Evolutionary conservation across 345 rosid genomes (phyloP).

Genomic region (Bruguiera parviflora): DNA sequence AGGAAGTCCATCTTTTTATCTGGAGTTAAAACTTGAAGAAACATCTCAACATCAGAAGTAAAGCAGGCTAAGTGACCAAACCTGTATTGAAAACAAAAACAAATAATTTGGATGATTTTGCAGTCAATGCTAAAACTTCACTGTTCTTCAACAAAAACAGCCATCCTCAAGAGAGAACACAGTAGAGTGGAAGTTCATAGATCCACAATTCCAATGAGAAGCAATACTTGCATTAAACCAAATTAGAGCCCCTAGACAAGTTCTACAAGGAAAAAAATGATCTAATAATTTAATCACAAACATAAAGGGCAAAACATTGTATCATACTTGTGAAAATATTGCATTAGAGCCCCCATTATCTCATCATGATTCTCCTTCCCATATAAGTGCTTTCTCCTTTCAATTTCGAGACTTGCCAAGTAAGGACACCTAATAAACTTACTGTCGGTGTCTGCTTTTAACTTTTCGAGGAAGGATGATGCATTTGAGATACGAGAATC

Average conservation of each 20-base stretch:
- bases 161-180: neutral
- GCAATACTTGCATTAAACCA: neutral
- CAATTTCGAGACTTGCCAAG: slow-evolving; percentile 81
- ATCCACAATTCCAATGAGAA: neutral
- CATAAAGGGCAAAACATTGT: neutral
- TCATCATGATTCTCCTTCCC: slow-evolving; percentile 61
- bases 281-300: neutral
- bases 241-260: neutral
- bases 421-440: slow-evolving; percentile 59
- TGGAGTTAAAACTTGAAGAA: slow-evolving; percentile 61
- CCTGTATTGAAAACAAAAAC: slow-evolving; percentile 41
- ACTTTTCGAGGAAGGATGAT: slow-evolving; percentile 56
- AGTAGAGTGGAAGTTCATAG: neutral
- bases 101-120: slow-evolving; percentile 3
- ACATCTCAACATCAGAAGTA: slow-evolving; percentile 71
- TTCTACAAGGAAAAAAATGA: neutral
- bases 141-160: neutral
- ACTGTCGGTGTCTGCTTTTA: slow-evolving; percentile 47
- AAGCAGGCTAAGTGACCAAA: slow-evolving; percentile 94
- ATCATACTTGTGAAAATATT: slow-evolving; percentile 64
- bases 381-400: slow-evolving; percentile 64
- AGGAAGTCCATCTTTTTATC: slow-evolving; percentile 54
- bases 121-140: neutral
- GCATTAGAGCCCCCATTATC: slow-evolving; percentile 56
- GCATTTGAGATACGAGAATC: slow-evolving; percentile 71